These are phyloP conservation scores for Metarhizium album DNA, from an alignment of 2,329 filamentous ascomycete genomes.

Conservation along the genomic window DNA sequence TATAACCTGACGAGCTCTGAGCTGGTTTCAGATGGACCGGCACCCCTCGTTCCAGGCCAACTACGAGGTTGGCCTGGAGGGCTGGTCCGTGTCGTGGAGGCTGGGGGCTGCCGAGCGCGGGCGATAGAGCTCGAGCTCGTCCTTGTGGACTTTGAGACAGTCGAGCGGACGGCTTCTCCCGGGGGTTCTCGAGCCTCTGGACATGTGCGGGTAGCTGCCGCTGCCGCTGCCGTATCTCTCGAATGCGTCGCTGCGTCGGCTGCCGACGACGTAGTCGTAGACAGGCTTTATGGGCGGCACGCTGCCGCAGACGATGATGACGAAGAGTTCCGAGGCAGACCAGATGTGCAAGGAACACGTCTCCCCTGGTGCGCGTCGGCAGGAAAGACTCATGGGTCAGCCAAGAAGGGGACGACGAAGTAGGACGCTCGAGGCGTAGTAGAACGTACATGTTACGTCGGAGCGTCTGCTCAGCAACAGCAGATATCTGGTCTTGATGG, in stretches of 20 bases:
- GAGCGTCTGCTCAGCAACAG: background rate
- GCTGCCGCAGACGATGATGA: slow-evolving; percentile 7
- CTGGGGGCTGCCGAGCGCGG: background rate
- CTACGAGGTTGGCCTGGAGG: background rate
- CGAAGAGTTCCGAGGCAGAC: slow-evolving; percentile 5
- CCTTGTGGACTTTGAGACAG: background rate
- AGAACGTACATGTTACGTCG: slow-evolving; percentile 3
- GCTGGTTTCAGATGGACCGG: background rate
- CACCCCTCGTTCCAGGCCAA: background rate
- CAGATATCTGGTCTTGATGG: slow-evolving; percentile 4
- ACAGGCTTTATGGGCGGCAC: slow-evolving; percentile 6
- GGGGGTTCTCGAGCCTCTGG: background rate
- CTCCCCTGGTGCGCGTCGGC: background rate
- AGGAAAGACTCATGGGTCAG: background rate
- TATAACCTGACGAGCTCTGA: no score
- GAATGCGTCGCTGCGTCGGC: background rate
- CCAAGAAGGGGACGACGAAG: background rate
- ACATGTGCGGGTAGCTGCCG: background rate
- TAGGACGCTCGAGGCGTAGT: background rate
- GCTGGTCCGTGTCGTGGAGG: background rate
- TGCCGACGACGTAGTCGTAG: slow-evolving; percentile 1
- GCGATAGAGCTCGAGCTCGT: background rate
- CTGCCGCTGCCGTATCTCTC: background rate
- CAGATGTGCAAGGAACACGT: slow-evolving; percentile 2
- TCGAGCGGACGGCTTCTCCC: background rate